phyloP scores from a whole-genome alignment of 2,329 filamentous ascomycete species.

The Dactylellina sp. region DNA sequence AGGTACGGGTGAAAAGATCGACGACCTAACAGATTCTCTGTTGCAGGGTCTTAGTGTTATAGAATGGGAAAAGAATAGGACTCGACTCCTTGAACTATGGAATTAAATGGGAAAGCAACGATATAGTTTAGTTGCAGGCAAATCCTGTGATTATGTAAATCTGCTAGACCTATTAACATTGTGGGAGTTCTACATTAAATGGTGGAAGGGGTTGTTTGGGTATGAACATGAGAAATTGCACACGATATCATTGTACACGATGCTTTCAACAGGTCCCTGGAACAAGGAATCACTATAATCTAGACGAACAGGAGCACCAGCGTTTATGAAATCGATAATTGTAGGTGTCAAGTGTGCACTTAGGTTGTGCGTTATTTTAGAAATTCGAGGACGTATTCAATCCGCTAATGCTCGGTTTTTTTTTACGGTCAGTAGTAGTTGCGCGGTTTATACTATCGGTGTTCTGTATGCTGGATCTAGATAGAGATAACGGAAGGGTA shows the following conservation, averaged over 20 bases:
- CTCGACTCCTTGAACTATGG: conserved; percentile 60
- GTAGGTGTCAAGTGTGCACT: too few relatives aligned
- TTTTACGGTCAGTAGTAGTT: conserved; percentile 29
- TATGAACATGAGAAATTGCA: too few relatives aligned
- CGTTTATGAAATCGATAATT: too few relatives aligned
- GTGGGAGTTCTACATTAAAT: too few relatives aligned
- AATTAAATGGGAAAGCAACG: too few relatives aligned
- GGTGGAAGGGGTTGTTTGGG: too few relatives aligned
- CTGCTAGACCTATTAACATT: too few relatives aligned
- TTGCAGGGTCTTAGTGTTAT: conserved; percentile 82
- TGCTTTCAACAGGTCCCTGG: too few relatives aligned
- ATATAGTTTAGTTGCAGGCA: too few relatives aligned
- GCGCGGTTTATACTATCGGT: conserved; percentile 10
- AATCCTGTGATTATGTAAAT: too few relatives aligned
- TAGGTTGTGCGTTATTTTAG: background rate
- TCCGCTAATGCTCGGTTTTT: conserved; percentile 19
- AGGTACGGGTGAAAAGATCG: conserved; percentile 71
- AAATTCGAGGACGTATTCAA: conserved; percentile 52
- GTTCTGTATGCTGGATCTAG: conserved; percentile 30
- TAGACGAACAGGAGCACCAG: background rate
- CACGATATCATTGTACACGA: too few relatives aligned
- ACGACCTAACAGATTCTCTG: conserved; percentile 83
- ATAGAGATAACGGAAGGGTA: conserved; percentile 7
- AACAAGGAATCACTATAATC: too few relatives aligned
- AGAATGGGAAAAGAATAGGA: conserved; percentile 76